Percentiles rank a stretch among this genome's conserved stretches.
phyloP scores from a whole-genome alignment of 2,329 filamentous ascomycete species.

The Trichophyton simii region DNA sequence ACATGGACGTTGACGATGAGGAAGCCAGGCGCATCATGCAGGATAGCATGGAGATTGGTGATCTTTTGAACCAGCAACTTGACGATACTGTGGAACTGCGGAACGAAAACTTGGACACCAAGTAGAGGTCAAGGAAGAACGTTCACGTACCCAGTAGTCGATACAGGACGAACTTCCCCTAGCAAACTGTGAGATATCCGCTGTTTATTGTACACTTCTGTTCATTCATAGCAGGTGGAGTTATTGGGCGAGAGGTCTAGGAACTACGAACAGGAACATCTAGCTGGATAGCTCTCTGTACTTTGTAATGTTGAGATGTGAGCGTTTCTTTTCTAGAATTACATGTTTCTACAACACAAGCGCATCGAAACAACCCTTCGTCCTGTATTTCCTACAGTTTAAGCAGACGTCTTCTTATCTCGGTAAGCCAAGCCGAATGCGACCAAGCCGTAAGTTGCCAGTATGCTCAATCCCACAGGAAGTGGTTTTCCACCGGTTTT shows the following conservation, averaged over 20 bases:
- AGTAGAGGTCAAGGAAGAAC: background rate
- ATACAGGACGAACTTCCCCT: background rate
- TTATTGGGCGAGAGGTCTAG: background rate
- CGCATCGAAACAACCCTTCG: background rate
- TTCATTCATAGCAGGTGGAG: background rate
- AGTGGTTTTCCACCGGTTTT: conserved; percentile 66
- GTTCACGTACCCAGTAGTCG: background rate
- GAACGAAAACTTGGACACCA: conserved; percentile 10
- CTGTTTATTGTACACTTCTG: background rate
- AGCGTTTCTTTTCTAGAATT: background rate
- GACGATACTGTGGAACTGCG: conserved; percentile 39
- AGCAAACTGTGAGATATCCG: background rate
- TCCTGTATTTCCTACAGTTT: background rate
- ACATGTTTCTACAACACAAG: background rate
- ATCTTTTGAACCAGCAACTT: conserved; percentile 53
- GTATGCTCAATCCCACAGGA: conserved; percentile 61
- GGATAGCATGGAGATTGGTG: conserved; percentile 55
- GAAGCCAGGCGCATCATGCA: conserved; percentile 45
- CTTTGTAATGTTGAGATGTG: background rate
- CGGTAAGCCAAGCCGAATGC: conserved; percentile 62
- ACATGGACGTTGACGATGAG: conserved; percentile 39
- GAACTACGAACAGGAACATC: background rate
- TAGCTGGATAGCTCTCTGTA: background rate
- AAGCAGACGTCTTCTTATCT: conserved; percentile 19
- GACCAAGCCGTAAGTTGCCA: conserved; percentile 66